Base-by-base conservation (phyloP, 202 grass and related monocot genomes). In the Carex sylvatica region DNA sequence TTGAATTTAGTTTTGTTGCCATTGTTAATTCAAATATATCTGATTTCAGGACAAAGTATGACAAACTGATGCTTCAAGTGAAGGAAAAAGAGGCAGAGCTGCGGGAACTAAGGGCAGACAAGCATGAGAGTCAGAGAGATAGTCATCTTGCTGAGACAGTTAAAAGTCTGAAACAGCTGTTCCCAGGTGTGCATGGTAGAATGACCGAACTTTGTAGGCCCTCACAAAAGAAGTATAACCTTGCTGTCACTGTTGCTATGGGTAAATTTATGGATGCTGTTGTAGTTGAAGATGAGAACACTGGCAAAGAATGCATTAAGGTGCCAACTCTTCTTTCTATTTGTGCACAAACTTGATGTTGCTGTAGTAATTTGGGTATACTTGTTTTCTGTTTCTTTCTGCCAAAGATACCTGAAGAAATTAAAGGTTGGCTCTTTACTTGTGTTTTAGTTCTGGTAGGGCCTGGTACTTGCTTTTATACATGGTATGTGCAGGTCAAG, bases 221-320 rank as follows among this genome's bases (percentile, higher is more conserved):
- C 46, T 91, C 92, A 66, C 92, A 98, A 61, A 98, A 98, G 89
- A 98, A 95, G 88, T 98, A 95, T 86, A 98, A 98, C 68, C 90
- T 98, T 80, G 87, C 95, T 87, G 95, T 98, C 40, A 98, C 95
- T 70, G 95, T 98, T 88, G 95, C 95, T 62, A 98, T 98, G 95
- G 95, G 95, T 35, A 98, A 95, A 86, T 98, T 91, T 78, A 98
- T 98, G 95, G 95, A 98, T 85, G 95, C 95, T 58, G 86, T 98
- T 14, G 92, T 98, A 24, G 95, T 98, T 71, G 95, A 98, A 91
- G 92, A 98, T 81, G 92, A 98, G 72, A 95, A 87, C 82, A 95
- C 92, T 65, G 95, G 95, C 88, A 98, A 98, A 83, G 95, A 98
- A 87, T 98, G 95, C 85, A 98, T 98, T 87, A 94, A 98, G 90